Evolutionary conservation across 345 rosid species (phyloP).

Genomic region (Alliaria petiolata): DNA sequence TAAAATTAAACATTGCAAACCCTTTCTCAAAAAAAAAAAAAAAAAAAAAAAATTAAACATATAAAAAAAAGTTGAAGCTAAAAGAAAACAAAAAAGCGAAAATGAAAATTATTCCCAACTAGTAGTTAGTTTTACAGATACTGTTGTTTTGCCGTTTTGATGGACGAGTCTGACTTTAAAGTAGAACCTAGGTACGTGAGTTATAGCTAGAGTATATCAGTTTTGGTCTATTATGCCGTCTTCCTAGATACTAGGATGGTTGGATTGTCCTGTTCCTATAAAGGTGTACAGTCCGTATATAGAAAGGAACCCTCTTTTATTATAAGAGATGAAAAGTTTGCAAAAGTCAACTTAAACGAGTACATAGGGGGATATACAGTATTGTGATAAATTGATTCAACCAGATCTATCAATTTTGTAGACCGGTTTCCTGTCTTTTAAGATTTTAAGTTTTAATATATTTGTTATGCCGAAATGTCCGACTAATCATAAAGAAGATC

Average conservation of each 20-base stretch:
- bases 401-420: not conserved
- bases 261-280: not conserved
- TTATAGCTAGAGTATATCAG: not conserved
- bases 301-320: not conserved
- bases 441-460: not conserved
- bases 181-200: not conserved
- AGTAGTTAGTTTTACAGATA: not conserved
- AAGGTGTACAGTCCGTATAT: not conserved
- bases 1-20: not conserved
- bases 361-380: not conserved
- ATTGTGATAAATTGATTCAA: not conserved
- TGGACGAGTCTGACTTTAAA: not conserved
- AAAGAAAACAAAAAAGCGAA: not conserved
- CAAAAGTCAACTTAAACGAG: not conserved
- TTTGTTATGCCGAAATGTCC: not conserved
- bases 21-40: too few species aligned
- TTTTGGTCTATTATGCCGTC: constrained; percentile 15
- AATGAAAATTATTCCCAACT: not conserved
- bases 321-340: not conserved
- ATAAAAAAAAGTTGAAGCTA: not conserved
- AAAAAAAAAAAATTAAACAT: too few species aligned
- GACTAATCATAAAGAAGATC: not conserved
- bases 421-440: not conserved
- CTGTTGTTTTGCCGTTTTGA: constrained; percentile 1
- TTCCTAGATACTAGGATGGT: not conserved